Conservation (phyloP, 2,329 filamentous ascomycete genomes). For the Cytospora piceicola region DNA sequence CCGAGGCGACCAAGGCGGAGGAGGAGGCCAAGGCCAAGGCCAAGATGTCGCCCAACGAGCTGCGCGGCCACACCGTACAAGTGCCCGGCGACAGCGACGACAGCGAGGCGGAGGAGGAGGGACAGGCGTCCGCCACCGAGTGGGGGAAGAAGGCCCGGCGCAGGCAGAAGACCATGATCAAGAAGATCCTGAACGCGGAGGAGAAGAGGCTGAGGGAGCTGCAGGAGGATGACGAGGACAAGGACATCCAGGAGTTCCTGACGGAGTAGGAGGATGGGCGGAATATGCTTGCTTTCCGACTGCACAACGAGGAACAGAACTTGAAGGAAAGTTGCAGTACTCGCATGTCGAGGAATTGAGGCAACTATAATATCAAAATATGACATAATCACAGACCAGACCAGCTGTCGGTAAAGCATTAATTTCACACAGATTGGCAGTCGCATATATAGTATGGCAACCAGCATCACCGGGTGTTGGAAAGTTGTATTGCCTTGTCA, state of each 20-base stretch:
- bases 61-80: slow-evolving; percentile 60
- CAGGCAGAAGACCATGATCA: slow-evolving; percentile 69
- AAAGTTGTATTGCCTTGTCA: not conserved
- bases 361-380: not conserved
- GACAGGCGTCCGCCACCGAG: slow-evolving; percentile 53
- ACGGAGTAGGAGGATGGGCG: slow-evolving; percentile 48
- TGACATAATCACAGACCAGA: not conserved
- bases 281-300: not conserved
- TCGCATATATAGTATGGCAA: too few species aligned
- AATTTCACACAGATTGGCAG: too few species aligned
- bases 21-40: slow-evolving; percentile 47
- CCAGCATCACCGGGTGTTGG: too few species aligned
- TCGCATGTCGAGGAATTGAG: not conserved
- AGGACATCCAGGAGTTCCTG: slow-evolving; percentile 75
- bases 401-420: not conserved
- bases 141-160: slow-evolving; percentile 75
- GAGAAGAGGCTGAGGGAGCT: slow-evolving; percentile 61
- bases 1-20: slow-evolving; percentile 53
- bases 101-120: slow-evolving; percentile 50
- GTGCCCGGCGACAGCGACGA: slow-evolving; percentile 59
- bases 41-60: slow-evolving; percentile 66
- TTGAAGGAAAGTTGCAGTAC: not conserved
- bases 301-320: slow-evolving; percentile 1
- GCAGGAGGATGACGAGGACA: slow-evolving; percentile 69
- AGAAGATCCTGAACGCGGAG: slow-evolving; percentile 65